These are phyloP conservation scores for Penicillium sp. DNA, from an alignment of 2,329 filamentous ascomycete genomes.

Conservation along the genomic window DNA sequence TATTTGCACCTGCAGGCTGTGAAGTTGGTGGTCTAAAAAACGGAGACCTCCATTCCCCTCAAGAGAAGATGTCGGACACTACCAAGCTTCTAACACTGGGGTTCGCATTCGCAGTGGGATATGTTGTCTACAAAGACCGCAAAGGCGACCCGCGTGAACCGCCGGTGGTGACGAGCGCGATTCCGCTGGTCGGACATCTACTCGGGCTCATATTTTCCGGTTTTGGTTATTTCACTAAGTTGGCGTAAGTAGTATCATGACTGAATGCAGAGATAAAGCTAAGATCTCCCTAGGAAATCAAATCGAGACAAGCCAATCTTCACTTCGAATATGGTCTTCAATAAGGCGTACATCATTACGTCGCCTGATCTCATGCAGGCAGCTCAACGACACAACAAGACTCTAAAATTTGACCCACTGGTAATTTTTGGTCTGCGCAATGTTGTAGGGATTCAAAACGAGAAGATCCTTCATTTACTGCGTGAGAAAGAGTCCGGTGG, in stretches of 20 bases:
- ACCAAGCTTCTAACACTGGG: conserved; percentile 8
- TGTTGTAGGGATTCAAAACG: conserved; percentile 20
- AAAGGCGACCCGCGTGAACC: conserved; percentile 28
- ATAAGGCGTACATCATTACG: conserved; percentile 28
- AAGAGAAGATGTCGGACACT: conserved; percentile 8
- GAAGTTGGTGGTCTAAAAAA: background rate
- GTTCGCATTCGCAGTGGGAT: conserved; percentile 5
- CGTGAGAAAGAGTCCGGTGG: conserved; percentile 21
- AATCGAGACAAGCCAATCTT: conserved; percentile 18
- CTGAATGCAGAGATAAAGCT: background rate
- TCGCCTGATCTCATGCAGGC: conserved; percentile 23
- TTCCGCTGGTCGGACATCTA: conserved; percentile 31
- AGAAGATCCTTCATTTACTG: conserved; percentile 16
- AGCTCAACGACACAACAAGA: conserved; percentile 24
- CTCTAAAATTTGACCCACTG: conserved; percentile 27
- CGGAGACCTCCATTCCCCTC: background rate
- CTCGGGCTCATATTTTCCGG: conserved; percentile 26
- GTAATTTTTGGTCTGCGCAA: conserved; percentile 15
- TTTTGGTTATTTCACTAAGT: conserved; percentile 20
- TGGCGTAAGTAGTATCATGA: conserved; percentile 15
- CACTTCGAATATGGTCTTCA: conserved; percentile 24
- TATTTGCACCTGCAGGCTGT: background rate
- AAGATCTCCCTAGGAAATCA: conserved; percentile 12
- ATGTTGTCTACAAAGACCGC: conserved; percentile 2
- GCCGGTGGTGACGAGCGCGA: conserved; percentile 14